A percentile compares a stretch with the other conserved stretches of the same genome.
phyloP scores from a whole-genome alignment of 2,329 filamentous ascomycete species.

The Thelonectria olida region DNA sequence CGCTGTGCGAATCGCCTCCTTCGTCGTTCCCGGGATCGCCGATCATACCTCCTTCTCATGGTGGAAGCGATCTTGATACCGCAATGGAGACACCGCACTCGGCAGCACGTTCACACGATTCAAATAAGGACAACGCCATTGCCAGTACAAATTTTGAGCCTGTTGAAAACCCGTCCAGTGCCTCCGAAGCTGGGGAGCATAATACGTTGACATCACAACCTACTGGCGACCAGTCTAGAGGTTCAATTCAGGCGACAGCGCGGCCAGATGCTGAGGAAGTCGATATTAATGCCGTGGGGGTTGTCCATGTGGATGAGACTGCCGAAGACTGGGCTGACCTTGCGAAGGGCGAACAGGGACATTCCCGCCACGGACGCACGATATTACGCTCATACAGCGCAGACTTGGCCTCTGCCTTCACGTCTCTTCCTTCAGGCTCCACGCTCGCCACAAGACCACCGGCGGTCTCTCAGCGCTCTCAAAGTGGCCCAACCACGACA shows the following conservation, averaged over 20 bases:
- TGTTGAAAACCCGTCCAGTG: too few relatives aligned
- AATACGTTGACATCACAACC: too few relatives aligned
- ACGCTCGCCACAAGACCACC: slow-evolving; percentile 54
- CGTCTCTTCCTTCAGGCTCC: slow-evolving; percentile 72
- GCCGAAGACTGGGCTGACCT: slow-evolving; percentile 31
- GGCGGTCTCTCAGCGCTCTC: slow-evolving; percentile 48
- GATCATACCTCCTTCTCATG: neutral
- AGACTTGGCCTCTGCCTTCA: slow-evolving; percentile 82
- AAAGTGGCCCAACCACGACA: slow-evolving; percentile 54
- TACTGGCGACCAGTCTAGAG: slow-evolving; percentile 28
- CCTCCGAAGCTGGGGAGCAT: too few relatives aligned
- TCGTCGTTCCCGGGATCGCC: neutral
- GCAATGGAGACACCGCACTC: neutral
- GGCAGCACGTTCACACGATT: too few relatives aligned
- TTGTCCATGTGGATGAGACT: slow-evolving; percentile 22
- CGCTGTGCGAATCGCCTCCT: neutral
- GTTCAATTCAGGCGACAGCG: slow-evolving; percentile 19
- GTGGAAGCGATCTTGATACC: neutral
- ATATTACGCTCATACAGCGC: slow-evolving; percentile 84
- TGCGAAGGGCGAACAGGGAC: slow-evolving; percentile 33
- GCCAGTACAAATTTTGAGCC: too few relatives aligned
- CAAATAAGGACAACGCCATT: too few relatives aligned
- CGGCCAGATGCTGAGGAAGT: slow-evolving; percentile 33
- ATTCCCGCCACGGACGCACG: slow-evolving; percentile 67
- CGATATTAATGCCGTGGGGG: slow-evolving; percentile 27